Evolutionary conservation across 2,329 filamentous ascomycete genomes (phyloP).

Genomic region (Cladorrhinum sp.): DNA sequence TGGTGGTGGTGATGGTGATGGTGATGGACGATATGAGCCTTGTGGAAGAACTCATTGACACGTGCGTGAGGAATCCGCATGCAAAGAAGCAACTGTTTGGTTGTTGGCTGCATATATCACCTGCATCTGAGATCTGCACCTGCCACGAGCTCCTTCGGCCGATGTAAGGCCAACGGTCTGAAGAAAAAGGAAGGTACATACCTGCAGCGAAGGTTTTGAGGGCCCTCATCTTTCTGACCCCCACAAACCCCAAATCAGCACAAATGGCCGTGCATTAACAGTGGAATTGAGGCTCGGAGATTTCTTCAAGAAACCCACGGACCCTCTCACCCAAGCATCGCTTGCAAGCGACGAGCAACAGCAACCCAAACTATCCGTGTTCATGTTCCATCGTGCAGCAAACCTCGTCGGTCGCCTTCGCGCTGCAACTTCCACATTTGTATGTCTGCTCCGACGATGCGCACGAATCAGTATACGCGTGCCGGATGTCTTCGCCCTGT

Average conservation of each 20-base stretch:
- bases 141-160: neutral
- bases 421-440: neutral
- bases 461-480: neutral
- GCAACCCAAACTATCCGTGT: neutral
- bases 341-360: slow-evolving; percentile 1
- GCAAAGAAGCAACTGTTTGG: neutral
- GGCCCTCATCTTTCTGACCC: neutral
- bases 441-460: neutral
- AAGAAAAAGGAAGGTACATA: neutral
- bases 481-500: neutral
- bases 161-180: neutral
- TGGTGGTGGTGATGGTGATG: no score
- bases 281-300: neutral
- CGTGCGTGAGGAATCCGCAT: neutral
- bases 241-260: neutral
- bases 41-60: neutral
- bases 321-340: slow-evolving; percentile 4
- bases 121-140: neutral
- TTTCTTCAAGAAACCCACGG: neutral
- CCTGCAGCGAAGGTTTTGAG: neutral
- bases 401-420: no score
- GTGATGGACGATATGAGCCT: no score
- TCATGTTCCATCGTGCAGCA: neutral
- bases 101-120: neutral
- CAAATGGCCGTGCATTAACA: neutral